These are phyloP conservation scores for Eucalyptus albens DNA, from an alignment of 345 rosid species.

Conservation along the genomic window DNA sequence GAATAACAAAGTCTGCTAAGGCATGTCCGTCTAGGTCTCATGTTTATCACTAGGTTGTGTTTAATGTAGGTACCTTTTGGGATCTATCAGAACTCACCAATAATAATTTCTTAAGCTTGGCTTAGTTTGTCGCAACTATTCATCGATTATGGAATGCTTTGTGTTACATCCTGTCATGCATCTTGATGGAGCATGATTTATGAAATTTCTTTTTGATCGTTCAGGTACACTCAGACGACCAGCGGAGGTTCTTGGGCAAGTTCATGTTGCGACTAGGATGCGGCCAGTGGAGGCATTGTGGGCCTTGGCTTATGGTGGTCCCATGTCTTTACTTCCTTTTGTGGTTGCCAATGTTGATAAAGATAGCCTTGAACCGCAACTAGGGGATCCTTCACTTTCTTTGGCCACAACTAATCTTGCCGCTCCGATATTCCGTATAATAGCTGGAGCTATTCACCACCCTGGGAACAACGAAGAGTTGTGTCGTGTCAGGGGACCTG, in stretches of 20 bases:
- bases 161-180: neutral
- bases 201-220: neutral
- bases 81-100: neutral
- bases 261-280: constrained; percentile 82
- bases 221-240: constrained; percentile 80
- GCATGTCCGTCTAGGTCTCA: neutral
- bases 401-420: constrained; percentile 68
- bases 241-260: constrained; percentile 99
- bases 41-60: neutral
- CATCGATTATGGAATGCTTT: neutral
- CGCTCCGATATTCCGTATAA: constrained; percentile 81
- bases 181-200: neutral
- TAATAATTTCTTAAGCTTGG: neutral
- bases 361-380: constrained; percentile 68
- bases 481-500: constrained; percentile 73
- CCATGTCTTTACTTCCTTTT: constrained; percentile 91
- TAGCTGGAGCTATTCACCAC: constrained; percentile 73
- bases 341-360: constrained; percentile 58
- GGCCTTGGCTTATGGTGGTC: constrained; percentile 98
- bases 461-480: constrained; percentile 91
- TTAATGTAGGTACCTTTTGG: neutral
- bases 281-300: constrained; percentile 86
- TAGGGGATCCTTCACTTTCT: constrained; percentile 43
- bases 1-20: neutral
- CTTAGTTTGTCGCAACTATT: neutral